Evolutionary conservation across 129 eudicot species (phyloP).

Genomic region (Artemisia tridentata): DNA sequence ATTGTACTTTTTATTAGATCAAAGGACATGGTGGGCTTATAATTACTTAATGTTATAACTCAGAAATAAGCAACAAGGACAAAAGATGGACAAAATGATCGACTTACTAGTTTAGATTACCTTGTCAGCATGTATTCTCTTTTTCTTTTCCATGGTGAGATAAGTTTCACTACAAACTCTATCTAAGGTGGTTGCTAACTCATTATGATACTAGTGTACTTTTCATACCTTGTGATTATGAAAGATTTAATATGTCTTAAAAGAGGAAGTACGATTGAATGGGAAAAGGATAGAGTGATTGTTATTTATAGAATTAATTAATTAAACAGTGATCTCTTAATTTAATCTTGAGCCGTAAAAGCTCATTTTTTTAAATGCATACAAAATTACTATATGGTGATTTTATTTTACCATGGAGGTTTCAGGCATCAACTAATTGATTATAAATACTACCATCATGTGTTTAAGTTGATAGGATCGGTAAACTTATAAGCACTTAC

Average conservation of each 20-base stretch:
- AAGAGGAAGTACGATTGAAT: background rate
- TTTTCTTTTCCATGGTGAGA: background rate
- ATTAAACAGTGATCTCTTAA: background rate
- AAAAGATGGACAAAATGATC: background rate
- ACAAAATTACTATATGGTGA: background rate
- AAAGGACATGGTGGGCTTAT: background rate
- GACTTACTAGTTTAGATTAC: conserved; percentile 17
- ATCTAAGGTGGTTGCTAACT: conserved; percentile 9
- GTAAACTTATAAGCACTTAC: conserved; percentile 3
- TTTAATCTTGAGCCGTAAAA: background rate
- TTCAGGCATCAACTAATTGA: conserved; percentile 1
- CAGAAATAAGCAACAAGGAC: background rate
- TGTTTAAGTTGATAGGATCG: background rate
- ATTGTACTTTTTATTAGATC: background rate
- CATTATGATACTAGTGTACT: background rate
- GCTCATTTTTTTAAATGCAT: background rate
- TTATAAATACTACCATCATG: background rate
- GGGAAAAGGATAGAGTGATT: background rate
- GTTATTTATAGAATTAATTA: background rate
- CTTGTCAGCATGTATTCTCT: conserved; percentile 10
- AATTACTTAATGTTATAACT: background rate
- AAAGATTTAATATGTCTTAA: background rate
- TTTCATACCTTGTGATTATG: background rate
- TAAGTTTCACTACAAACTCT: background rate
- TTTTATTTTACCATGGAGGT: background rate